phyloP scores from a whole-genome alignment of 2,329 filamentous ascomycete genomes.

The Aspergillus sp. region DNA sequence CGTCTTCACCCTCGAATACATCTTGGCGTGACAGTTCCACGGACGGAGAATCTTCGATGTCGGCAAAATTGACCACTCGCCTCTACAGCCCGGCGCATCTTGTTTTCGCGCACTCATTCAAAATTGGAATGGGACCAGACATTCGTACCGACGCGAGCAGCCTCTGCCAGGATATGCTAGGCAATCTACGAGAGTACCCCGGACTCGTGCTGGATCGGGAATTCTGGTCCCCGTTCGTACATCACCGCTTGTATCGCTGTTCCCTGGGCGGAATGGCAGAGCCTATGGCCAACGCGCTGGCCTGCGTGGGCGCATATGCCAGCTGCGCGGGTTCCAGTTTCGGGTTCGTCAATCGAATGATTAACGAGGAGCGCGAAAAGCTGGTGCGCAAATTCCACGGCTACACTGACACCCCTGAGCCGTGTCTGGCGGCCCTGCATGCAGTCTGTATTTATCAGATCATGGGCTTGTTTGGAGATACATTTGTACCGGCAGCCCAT shows the following conservation, averaged over 20 bases:
- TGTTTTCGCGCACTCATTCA: constrained; percentile 10
- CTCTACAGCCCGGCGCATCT: constrained; percentile 1
- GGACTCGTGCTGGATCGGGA: constrained; percentile 14
- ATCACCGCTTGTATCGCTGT: constrained; percentile 14
- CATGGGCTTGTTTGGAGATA: constrained; percentile 14
- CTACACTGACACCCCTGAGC: constrained; percentile 10
- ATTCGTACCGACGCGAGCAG: background rate
- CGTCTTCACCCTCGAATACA: background rate
- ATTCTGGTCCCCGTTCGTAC: constrained; percentile 17
- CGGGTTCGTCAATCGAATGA: constrained; percentile 13
- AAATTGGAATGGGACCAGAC: background rate
- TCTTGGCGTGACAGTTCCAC: background rate
- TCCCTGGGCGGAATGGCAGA: constrained; percentile 14
- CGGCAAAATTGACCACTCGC: background rate
- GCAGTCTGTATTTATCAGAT: constrained; percentile 19
- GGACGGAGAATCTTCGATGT: background rate
- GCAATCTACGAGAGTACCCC: constrained; percentile 12
- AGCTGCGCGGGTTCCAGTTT: constrained; percentile 11
- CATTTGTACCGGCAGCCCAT: constrained; percentile 1
- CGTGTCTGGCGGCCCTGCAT: constrained; percentile 16
- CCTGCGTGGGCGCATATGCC: constrained; percentile 12
- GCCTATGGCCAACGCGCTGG: constrained; percentile 14
- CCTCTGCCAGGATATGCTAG: constrained; percentile 9
- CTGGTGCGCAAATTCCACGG: constrained; percentile 12
- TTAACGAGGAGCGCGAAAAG: constrained; percentile 14